A percentile compares a stretch with the other conserved stretches of the same genome.
These are phyloP conservation scores for Paecilomyces dactylethromorphus DNA, from an alignment of 2,329 filamentous ascomycete genomes.

Conservation along the genomic window DNA sequence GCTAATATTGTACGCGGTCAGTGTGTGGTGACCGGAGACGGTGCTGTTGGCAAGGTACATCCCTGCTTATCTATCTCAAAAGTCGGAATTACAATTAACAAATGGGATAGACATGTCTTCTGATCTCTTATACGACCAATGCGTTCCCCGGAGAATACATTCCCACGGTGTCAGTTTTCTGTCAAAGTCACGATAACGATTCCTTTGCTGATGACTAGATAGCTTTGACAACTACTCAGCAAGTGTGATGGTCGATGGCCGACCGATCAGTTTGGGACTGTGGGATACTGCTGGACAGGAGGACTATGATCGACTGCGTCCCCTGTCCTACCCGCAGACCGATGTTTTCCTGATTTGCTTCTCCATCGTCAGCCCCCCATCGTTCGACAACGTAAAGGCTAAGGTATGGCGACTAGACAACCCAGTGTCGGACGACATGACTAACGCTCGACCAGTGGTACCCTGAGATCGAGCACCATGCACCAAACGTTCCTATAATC, in stretches of 20 bases:
- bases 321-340: conserved; percentile 94
- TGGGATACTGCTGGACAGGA: conserved; percentile 99
- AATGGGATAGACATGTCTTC: conserved; percentile 74
- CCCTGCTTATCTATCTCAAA: conserved; percentile 3
- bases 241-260: conserved; percentile 97
- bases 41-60: conserved; percentile 82
- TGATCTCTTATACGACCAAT: conserved; percentile 99
- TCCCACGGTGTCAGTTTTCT: conserved; percentile 64
- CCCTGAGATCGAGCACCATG: conserved; percentile 95
- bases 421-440: neutral
- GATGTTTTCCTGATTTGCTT: conserved; percentile 99
- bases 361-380: conserved; percentile 94
- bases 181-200: conserved; percentile 10
- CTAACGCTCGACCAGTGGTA: conserved; percentile 63
- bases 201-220: conserved; percentile 12
- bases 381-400: conserved; percentile 97
- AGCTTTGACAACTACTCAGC: conserved; percentile 99
- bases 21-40: conserved; percentile 98
- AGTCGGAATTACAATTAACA: conserved; percentile 11
- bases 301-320: conserved; percentile 92
- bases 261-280: conserved; percentile 90
- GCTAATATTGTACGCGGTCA: conserved; percentile 41
- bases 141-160: conserved; percentile 99
- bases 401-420: conserved; percentile 59
- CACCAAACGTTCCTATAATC: conserved; percentile 91